phyloP scores from a whole-genome alignment of 768 basidiomycete genomes.

The Pleurotus cornucopiae region DNA sequence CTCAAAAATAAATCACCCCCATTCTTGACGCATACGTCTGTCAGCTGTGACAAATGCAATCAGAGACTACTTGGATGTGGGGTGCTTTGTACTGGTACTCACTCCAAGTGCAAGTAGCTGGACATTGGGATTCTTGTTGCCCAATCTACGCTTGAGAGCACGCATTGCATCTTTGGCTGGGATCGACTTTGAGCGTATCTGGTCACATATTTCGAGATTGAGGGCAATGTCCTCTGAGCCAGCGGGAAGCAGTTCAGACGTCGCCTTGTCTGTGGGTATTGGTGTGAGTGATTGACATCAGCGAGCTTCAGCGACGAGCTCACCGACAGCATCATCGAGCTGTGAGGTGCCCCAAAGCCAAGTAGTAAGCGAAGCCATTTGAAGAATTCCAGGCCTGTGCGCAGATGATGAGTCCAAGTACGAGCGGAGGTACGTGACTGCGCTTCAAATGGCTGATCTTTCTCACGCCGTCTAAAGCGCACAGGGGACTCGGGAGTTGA shows the following conservation, averaged over 20 bases:
- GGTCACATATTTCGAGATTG: constrained; percentile 94
- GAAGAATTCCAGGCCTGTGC: too few relatives aligned
- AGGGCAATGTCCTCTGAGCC: constrained; percentile 88
- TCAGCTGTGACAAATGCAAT: constrained; percentile 46
- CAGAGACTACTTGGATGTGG: neutral
- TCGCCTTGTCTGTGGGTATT: constrained; percentile 74
- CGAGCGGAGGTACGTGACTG: too few relatives aligned
- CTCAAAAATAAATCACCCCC: constrained; percentile 87
- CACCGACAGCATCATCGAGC: constrained; percentile 80
- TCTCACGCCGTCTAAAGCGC: too few relatives aligned
- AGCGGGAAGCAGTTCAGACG: constrained; percentile 80
- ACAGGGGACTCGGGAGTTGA: too few relatives aligned
- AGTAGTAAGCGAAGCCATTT: constrained; percentile 22
- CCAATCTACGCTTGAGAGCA: constrained; percentile 79
- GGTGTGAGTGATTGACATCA: constrained; percentile 9
- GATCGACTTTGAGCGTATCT: constrained; percentile 88
- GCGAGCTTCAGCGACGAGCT: constrained; percentile 19
- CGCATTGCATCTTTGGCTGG: constrained; percentile 86
- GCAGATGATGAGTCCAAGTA: too few relatives aligned
- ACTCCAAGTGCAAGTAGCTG: constrained; percentile 85
- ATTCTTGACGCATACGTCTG: constrained; percentile 94
- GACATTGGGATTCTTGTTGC: constrained; percentile 95
- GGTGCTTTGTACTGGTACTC: constrained; percentile 26
- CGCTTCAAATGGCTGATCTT: too few relatives aligned
- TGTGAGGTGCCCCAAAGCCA: constrained; percentile 83